Percentiles rank a stretch among this genome's conserved stretches.
These are phyloP conservation scores for Liquidambar formosana DNA, from an alignment of 164 flowering plant species.

Conservation along the genomic window DNA sequence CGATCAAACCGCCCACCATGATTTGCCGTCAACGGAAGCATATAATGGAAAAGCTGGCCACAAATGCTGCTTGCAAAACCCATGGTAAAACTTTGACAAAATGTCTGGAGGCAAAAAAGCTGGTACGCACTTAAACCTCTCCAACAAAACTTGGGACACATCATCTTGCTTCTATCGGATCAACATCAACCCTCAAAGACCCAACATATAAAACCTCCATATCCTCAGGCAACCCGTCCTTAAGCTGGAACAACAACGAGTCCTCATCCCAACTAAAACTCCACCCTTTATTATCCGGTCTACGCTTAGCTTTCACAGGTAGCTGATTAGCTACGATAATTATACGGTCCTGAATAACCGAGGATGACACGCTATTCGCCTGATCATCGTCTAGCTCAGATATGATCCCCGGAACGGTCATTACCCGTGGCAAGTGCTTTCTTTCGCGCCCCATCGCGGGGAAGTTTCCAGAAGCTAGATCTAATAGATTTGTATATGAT, in stretches of 20 bases:
- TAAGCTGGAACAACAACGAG: constrained; percentile 62
- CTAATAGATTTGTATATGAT: constrained; percentile 80
- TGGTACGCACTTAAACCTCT: constrained; percentile 72
- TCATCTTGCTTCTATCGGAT: constrained; percentile 67
- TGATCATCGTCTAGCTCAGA: constrained; percentile 76
- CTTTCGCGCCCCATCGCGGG: constrained; percentile 52
- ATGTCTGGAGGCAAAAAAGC: constrained; percentile 67
- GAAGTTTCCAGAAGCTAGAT: constrained; percentile 76
- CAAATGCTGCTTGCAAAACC: constrained; percentile 73
- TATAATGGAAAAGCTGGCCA: constrained; percentile 88
- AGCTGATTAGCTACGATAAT: constrained; percentile 79
- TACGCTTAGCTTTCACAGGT: constrained; percentile 62
- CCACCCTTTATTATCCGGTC: constrained; percentile 70
- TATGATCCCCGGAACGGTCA: constrained; percentile 68
- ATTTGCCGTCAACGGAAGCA: constrained; percentile 65
- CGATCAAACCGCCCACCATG: constrained; percentile 70
- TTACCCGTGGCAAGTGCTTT: constrained; percentile 55
- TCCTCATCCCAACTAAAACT: constrained; percentile 85
- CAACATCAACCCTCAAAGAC: constrained; percentile 59
- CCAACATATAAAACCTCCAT: constrained; percentile 82
- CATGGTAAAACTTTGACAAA: constrained; percentile 55
- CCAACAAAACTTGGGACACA: constrained; percentile 62
- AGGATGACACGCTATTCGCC: constrained; percentile 69
- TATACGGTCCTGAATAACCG: constrained; percentile 57
- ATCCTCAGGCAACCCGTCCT: constrained; percentile 78